Base-by-base conservation (phyloP, 2,329 filamentous ascomycete species). In the Aphanocladium album region DNA sequence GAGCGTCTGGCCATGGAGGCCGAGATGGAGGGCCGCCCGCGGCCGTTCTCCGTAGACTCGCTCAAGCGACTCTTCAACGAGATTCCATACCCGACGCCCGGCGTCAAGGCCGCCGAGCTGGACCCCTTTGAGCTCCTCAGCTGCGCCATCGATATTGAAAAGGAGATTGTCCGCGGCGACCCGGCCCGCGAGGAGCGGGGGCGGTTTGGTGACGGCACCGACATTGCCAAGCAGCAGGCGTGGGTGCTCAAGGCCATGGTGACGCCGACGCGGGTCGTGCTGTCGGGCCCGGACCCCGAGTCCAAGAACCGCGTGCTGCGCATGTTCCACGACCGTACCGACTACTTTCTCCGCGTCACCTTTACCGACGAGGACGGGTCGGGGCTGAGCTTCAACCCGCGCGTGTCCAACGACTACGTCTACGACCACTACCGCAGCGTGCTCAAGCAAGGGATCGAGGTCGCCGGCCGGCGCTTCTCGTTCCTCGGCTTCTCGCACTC, bases 401-500 rank as follows among this genome's bases (percentile, higher is more conserved):
- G 72, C 5, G 70, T 82, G 1, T 71, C 71, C 23, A 73, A 76
- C 60, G 77, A 83, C 0, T 47, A 64, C 0, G 78, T 91, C 9
- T 82, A 84, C 62, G 66, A 70, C 0, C 83, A 87, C 0, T 93
- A 92, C 71, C 82, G 82, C 57, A 63, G 69, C 0, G 74, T 91
- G 0, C 76, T 95, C 9, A 70, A 75, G 2, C 67, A 77, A 0
- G 86, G 86, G 0, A 83, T 96, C 30, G 68, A 74, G 1, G 83
- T 93, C 57, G 89, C 82, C 2, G 89, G 85, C 0, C 78, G 85
- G 14, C 68, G 72, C 1, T 91, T 85, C 67, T 72, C 74, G 0
- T 93, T 93, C 67, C 77, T 93, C 0, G 90, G 90, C 0, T 93
- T 92, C 71, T 92, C 89, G 0, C 88, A 93, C 70, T 93, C 89